phyloP scores from a whole-genome alignment of 2,329 filamentous ascomycete species.

The Aspergillus pseudoglaucus region DNA sequence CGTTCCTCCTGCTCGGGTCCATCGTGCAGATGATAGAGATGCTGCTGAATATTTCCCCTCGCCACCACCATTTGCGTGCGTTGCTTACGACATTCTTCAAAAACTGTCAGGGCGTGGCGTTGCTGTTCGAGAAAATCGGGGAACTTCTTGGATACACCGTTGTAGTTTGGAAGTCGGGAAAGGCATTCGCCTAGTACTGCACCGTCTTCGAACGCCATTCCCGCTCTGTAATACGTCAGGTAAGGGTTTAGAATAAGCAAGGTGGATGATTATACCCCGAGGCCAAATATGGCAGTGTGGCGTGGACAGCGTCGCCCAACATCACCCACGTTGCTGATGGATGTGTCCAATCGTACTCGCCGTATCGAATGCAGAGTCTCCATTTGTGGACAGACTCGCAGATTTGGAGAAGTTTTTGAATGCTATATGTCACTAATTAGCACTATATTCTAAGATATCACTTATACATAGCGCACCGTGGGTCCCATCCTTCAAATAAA shows the following conservation, averaged over 20 bases:
- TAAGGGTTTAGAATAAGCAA: not conserved
- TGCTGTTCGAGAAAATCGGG: constrained; percentile 26
- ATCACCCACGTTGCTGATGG: constrained; percentile 51
- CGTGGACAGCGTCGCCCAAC: constrained; percentile 59
- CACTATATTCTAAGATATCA: not conserved
- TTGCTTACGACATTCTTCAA: constrained; percentile 52
- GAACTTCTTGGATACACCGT: constrained; percentile 16
- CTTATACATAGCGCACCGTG: constrained; percentile 23
- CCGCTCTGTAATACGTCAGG: constrained; percentile 38
- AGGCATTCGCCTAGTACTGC: constrained; percentile 53
- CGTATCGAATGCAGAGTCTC: constrained; percentile 52
- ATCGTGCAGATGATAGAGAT: constrained; percentile 56
- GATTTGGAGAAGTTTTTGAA: constrained; percentile 51
- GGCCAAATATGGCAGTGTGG: constrained; percentile 58
- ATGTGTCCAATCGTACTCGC: constrained; percentile 53
- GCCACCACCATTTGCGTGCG: constrained; percentile 56
- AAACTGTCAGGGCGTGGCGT: constrained; percentile 34
- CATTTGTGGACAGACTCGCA: constrained; percentile 57
- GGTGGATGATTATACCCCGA: constrained; percentile 25
- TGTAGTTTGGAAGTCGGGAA: constrained; percentile 38
- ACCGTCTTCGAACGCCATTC: constrained; percentile 57
- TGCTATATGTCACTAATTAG: constrained; percentile 20
- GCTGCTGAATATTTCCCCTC: constrained; percentile 55
- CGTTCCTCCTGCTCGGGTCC: constrained; percentile 51
- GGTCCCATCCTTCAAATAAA: constrained; percentile 54